These are phyloP conservation scores for Debaryomyces udenii DNA, from an alignment of 1,139 yeast genomes.

Conservation along the genomic window DNA sequence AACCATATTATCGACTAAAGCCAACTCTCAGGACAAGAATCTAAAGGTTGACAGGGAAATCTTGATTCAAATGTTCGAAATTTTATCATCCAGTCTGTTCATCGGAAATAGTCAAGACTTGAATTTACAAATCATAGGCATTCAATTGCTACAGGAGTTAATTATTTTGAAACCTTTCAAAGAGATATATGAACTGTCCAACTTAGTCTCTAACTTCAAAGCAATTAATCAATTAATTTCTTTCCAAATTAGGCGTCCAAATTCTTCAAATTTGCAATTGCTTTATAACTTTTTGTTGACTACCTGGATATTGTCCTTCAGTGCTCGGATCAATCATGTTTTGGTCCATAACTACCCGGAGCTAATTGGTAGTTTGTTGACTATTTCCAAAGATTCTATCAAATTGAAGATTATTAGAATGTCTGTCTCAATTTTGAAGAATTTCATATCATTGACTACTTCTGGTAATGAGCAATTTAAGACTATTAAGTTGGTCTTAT, in stretches of 20 bases:
- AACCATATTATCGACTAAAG: constrained; percentile 40
- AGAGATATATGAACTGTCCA: constrained; percentile 55
- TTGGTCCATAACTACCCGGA: constrained; percentile 64
- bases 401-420: constrained; percentile 90
- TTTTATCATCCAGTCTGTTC: constrained; percentile 41
- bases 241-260: constrained; percentile 40
- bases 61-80: constrained; percentile 46
- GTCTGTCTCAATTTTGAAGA: constrained; percentile 72
- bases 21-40: constrained; percentile 19
- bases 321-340: constrained; percentile 52
- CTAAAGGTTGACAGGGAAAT: constrained; percentile 32
- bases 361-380: constrained; percentile 53
- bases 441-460: constrained; percentile 47
- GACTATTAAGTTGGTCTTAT: constrained; percentile 70
- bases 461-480: constrained; percentile 39
- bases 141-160: constrained; percentile 68
- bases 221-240: constrained; percentile 46
- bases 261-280: constrained; percentile 73
- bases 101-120: constrained; percentile 50
- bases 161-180: constrained; percentile 64
- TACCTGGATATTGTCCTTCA: constrained; percentile 86
- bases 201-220: constrained; percentile 55
- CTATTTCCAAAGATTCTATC: constrained; percentile 69
- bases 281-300: constrained; percentile 79
- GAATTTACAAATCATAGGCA: constrained; percentile 63